These are phyloP conservation scores for Myxozyma monticola DNA, from an alignment of 805 yeast species.

Conservation along the genomic window DNA sequence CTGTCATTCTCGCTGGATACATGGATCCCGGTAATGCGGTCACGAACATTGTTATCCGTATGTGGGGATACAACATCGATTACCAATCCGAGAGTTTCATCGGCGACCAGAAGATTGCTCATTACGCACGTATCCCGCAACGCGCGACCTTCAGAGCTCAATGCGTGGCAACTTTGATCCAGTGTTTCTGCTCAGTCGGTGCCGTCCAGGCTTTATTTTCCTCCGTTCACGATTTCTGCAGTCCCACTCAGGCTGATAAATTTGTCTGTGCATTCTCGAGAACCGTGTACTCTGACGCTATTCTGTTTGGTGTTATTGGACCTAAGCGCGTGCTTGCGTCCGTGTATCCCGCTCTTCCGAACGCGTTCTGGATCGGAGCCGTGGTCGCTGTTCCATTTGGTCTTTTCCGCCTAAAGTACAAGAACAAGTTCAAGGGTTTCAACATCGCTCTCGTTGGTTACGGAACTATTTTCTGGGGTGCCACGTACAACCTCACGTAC, in stretches of 20 bases:
- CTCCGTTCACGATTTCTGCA: slow-evolving; percentile 13
- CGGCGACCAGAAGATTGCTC: slow-evolving; percentile 56
- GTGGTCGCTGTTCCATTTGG: slow-evolving; percentile 19
- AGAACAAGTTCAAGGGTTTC: slow-evolving; percentile 4
- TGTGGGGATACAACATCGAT: slow-evolving; percentile 58
- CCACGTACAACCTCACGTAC: slow-evolving; percentile 13
- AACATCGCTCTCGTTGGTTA: slow-evolving; percentile 9
- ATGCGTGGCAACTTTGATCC: slow-evolving; percentile 18
- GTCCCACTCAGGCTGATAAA: slow-evolving; percentile 13
- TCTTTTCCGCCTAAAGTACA: slow-evolving; percentile 8
- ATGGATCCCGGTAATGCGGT: slow-evolving; percentile 51
- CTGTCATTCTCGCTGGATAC: slow-evolving; percentile 27
- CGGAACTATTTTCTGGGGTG: slow-evolving; percentile 15
- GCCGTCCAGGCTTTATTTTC: slow-evolving; percentile 14
- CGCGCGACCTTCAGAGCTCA: slow-evolving; percentile 45
- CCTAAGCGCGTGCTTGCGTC: slow-evolving; percentile 15
- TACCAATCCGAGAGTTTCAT: slow-evolving; percentile 64
- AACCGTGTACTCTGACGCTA: slow-evolving; percentile 17
- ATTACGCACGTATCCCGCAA: slow-evolving; percentile 49
- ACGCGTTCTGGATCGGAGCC: slow-evolving; percentile 17
- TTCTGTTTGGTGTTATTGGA: slow-evolving; percentile 17
- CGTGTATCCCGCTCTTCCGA: slow-evolving; percentile 17
- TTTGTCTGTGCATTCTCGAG: slow-evolving; percentile 15
- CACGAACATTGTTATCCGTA: slow-evolving; percentile 54
- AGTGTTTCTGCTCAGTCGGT: slow-evolving; percentile 13